Conservation (phyloP, 768 basidiomycete species). For the Podaxis sp. region DNA sequence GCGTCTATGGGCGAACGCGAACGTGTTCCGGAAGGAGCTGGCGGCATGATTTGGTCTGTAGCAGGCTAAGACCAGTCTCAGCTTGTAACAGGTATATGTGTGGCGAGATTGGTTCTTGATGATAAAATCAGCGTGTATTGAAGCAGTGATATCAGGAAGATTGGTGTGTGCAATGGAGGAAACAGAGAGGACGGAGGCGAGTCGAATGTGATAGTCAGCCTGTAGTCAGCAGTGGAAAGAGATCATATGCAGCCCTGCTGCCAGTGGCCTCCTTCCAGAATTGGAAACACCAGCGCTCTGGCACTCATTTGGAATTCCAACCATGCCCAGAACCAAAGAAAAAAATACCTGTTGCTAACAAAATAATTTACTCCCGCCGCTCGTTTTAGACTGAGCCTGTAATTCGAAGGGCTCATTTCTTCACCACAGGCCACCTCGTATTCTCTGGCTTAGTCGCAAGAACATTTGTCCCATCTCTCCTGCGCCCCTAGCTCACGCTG, state of each 20-base stretch:
- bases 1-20: slow-evolving; percentile 52
- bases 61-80: not conserved
- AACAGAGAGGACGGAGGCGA: not conserved
- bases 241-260: slow-evolving; percentile 10
- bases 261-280: slow-evolving; percentile 1
- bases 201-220: slow-evolving; percentile 8
- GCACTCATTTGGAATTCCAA: not conserved
- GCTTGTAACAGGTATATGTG: not conserved
- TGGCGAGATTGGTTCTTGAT: not conserved
- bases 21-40: slow-evolving; percentile 8
- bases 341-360: not conserved
- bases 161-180: not conserved
- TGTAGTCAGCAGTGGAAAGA: slow-evolving; percentile 4
- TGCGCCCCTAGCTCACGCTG: too few species aligned
- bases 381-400: too few species aligned
- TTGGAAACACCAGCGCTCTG: slow-evolving; percentile 2
- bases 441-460: too few species aligned
- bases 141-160: not conserved
- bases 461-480: too few species aligned
- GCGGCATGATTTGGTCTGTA: slow-evolving; percentile 10
- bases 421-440: too few species aligned
- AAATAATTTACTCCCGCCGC: too few species aligned
- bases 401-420: too few species aligned
- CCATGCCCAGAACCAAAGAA: not conserved
- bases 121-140: not conserved